Evolutionary conservation across 2,329 filamentous ascomycete genomes (phyloP), one percentile per base, ranked within the genome.

Genomic region (Kalmusia sp.): DNA sequence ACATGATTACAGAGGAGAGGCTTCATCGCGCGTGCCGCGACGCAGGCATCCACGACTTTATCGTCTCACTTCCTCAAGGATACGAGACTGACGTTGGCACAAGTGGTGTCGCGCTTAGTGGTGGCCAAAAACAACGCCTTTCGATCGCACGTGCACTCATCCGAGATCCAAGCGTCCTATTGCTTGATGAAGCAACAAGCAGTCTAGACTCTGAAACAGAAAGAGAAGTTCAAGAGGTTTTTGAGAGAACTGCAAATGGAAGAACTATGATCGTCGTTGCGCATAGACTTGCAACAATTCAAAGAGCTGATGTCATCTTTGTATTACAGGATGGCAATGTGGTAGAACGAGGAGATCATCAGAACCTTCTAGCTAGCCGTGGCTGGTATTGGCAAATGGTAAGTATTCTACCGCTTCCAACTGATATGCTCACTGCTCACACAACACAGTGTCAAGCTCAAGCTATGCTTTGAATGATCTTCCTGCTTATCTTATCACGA

Each of bases 51-150:
- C 62, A 71, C 22, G 64, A 67, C 4, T 73, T 73, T 24, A 58
- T 74, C 30, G 15, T 50, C 0, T 71, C 67, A 1, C 51, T 73
- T 7, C 67, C 69, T 0, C 58, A 71, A 11, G 65, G 64, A 3
- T 69, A 69, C 37, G 52, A 59, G 6, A 73, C 71, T 0, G 37
- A 55, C 14, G 49, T 70, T 2, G 70, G 69, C 1, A 58, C 58
- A 2, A 54, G 58, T 30, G 70, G 62, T 90, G 92, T 39, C 84
- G 5, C 77, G 87, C 91, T 31, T 82, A 92, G 52, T 7, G 89
- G 90, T 11, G 91, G 91, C 0, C 91, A 96, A 70, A 84, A 89
- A 21, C 91, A 95, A 68, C 84, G 91, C 6, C 81, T 95, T 17
- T 86, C 89, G 0, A 90, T 92, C 54, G 88, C 88, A 0, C 80